These are phyloP conservation scores for Gossypium gossypioides DNA, from an alignment of 441 rosid genomes.

Conservation along the genomic window DNA sequence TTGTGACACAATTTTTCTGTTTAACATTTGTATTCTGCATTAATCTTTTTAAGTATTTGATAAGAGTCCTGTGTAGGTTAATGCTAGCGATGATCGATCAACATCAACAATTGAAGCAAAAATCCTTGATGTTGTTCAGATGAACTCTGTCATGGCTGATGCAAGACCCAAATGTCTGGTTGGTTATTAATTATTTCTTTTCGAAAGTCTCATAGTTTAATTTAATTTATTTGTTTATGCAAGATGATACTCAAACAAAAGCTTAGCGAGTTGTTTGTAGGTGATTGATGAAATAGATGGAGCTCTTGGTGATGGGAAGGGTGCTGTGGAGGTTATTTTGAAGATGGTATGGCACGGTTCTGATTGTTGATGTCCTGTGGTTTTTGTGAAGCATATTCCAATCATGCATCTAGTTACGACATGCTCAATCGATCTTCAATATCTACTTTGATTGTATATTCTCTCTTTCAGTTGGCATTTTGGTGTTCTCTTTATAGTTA, in stretches of 20 bases:
- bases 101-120: conserved; percentile 73
- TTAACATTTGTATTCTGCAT: background rate
- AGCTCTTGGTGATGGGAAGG: conserved; percentile 93
- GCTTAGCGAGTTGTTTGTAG: conserved; percentile 32
- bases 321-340: conserved; percentile 85
- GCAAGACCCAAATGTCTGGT: conserved; percentile 96
- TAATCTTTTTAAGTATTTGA: background rate
- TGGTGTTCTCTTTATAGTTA: conserved; percentile 5
- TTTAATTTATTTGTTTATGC: background rate
- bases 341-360: conserved; percentile 63
- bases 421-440: background rate
- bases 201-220: background rate
- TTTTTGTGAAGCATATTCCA: conserved; percentile 10
- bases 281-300: conserved; percentile 99
- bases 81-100: conserved; percentile 96
- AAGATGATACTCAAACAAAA: conserved; percentile 12
- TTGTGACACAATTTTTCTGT: background rate
- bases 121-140: conserved; percentile 93
- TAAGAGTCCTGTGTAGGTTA: conserved; percentile 42
- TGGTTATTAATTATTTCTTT: conserved; percentile 13
- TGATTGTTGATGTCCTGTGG: conserved; percentile 11
- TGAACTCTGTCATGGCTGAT: conserved; percentile 90
- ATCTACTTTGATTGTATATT: background rate
- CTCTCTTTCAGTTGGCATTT: background rate
- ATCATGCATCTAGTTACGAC: background rate